Evolutionary conservation across 2,329 filamentous ascomycete genomes (phyloP).

Genomic region (Penicillium sp.): DNA sequence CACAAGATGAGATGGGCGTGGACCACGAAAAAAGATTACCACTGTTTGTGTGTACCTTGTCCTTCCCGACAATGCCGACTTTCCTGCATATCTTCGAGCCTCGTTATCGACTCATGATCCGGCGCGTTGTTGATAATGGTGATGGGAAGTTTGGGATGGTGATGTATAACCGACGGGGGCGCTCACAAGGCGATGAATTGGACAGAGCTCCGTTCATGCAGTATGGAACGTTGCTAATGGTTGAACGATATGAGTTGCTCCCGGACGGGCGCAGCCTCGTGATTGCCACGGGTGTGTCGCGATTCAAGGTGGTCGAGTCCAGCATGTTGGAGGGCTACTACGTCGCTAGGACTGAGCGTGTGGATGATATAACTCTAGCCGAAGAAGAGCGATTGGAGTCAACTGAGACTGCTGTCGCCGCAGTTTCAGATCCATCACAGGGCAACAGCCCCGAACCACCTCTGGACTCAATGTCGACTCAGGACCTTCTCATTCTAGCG

Average conservation of each 20-base stretch:
- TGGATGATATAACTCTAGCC: slow-evolving; percentile 77
- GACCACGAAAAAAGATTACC: slow-evolving; percentile 61
- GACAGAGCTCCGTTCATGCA: slow-evolving; percentile 61
- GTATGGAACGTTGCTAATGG: slow-evolving; percentile 74
- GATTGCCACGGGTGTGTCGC: slow-evolving; percentile 71
- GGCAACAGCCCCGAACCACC: slow-evolving; percentile 26
- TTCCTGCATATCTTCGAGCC: slow-evolving; percentile 91
- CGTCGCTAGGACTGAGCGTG: slow-evolving; percentile 69
- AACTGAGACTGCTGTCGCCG: slow-evolving; percentile 54
- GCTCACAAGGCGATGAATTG: slow-evolving; percentile 52
- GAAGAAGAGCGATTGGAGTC: slow-evolving; percentile 78
- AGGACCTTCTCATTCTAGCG: slow-evolving; percentile 63
- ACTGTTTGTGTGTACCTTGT: slow-evolving; percentile 77
- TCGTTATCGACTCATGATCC: slow-evolving; percentile 86
- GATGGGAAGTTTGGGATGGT: slow-evolving; percentile 83
- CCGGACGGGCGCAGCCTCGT: slow-evolving; percentile 78
- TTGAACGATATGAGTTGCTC: slow-evolving; percentile 70
- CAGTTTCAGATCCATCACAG: slow-evolving; percentile 22
- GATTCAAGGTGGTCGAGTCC: slow-evolving; percentile 66
- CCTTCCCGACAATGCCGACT: slow-evolving; percentile 78
- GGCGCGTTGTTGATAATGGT: slow-evolving; percentile 66
- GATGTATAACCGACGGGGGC: slow-evolving; percentile 59
- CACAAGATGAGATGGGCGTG: slow-evolving; percentile 56
- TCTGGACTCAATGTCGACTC: slow-evolving; percentile 60
- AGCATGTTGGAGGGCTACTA: slow-evolving; percentile 72